Percentiles rank a stretch among this genome's conserved stretches.
These are phyloP conservation scores for Exophiala dermatitidis DNA, from an alignment of 2,329 filamentous ascomycete genomes.

Conservation along the genomic window DNA sequence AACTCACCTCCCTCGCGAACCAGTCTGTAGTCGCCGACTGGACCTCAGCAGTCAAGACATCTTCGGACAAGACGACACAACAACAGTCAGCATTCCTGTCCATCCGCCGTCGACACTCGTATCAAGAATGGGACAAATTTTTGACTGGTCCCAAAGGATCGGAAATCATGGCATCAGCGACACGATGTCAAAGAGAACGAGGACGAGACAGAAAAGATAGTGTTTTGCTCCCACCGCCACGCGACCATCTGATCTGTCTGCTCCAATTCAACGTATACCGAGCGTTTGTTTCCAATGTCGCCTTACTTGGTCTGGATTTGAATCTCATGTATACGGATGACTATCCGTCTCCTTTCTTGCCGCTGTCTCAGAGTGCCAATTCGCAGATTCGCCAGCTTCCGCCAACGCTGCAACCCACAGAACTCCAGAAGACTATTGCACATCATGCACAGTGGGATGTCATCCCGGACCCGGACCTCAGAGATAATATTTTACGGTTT, in stretches of 20 bases:
- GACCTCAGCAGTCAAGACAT: no score
- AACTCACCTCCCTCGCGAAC: neutral
- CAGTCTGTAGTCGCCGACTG: no score
- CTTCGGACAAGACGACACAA: no score
- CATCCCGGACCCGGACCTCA: constrained; percentile 34
- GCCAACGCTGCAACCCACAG: constrained; percentile 33
- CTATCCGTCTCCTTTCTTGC: constrained; percentile 23
- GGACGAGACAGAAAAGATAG: no score
- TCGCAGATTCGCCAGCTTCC: constrained; percentile 26
- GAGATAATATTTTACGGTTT: constrained; percentile 36
- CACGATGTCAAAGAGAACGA: constrained; percentile 1
- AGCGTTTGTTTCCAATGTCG: constrained; percentile 30
- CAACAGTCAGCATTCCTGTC: constrained; percentile 12
- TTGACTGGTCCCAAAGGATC: no score
- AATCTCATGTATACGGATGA: constrained; percentile 24
- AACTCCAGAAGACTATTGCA: constrained; percentile 32
- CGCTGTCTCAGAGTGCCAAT: constrained; percentile 13
- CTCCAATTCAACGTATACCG: constrained; percentile 34
- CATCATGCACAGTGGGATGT: constrained; percentile 40
- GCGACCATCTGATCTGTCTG: constrained; percentile 33
- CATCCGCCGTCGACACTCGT: constrained; percentile 11
- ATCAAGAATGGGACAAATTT: neutral
- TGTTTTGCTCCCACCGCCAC: constrained; percentile 24
- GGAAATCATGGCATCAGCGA: constrained; percentile 8
- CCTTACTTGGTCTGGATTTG: constrained; percentile 27